A percentile compares a stretch with the other conserved stretches of the same genome.
Evolutionary conservation across 2,329 filamentous ascomycete genomes (phyloP).

Genomic region (Colletotrichum cuscutae): DNA sequence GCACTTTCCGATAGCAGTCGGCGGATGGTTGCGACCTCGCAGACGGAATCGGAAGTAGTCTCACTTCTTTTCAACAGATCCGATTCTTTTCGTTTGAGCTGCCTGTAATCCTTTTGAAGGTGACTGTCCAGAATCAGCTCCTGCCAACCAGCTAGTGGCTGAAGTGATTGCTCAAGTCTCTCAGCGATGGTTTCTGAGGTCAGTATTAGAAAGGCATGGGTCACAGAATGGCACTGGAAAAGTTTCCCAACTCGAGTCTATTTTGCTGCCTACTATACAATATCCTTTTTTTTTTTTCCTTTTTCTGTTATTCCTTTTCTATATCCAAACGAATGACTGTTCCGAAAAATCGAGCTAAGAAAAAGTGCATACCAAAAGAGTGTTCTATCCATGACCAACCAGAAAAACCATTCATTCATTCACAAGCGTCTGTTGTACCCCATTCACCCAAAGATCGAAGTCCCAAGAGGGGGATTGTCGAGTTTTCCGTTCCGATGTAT

Average conservation of each 20-base stretch:
- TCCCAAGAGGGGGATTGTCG: neutral
- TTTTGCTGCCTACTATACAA: neutral
- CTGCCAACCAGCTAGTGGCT: neutral
- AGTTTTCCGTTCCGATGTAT: neutral
- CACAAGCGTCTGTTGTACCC: neutral
- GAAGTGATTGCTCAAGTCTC: neutral
- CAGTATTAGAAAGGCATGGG: no score
- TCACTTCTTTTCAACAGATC: no score
- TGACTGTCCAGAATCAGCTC: no score
- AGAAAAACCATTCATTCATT: slow-evolving; percentile 11
- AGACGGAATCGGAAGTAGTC: neutral
- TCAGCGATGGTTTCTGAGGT: no score
- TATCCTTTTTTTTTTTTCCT: slow-evolving; percentile 1
- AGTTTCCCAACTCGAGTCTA: neutral
- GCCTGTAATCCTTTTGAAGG: no score
- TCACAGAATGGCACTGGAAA: neutral
- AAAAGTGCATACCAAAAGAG: neutral
- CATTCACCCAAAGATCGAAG: neutral
- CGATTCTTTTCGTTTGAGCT: no score
- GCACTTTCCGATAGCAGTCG: neutral
- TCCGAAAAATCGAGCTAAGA: neutral
- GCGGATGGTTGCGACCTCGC: neutral
- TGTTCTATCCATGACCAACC: slow-evolving; percentile 1
- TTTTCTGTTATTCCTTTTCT: neutral
- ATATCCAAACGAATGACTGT: neutral